Evolutionary conservation across 345 rosid species (phyloP).

Genomic region (Eucalyptus camaldulensis): DNA sequence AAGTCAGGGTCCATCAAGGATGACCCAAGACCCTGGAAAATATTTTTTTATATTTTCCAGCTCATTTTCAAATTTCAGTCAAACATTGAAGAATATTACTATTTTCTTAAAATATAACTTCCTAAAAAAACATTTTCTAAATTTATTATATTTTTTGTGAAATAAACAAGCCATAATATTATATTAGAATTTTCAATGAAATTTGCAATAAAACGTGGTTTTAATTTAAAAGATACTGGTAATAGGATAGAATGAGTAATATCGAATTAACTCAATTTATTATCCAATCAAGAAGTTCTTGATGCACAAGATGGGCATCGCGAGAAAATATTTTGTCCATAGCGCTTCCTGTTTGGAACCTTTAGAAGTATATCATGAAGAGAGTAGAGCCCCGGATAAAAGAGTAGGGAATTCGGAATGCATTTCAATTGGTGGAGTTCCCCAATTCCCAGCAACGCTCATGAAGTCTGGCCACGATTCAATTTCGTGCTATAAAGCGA

Average conservation of each 20-base stretch:
- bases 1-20: no score
- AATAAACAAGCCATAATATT: background rate
- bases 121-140: accelerated
- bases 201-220: background rate
- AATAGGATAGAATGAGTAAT: background rate
- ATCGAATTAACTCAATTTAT: background rate
- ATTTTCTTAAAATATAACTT: no score
- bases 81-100: accelerated
- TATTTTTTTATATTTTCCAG: no score
- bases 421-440: background rate
- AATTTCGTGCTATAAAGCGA: background rate
- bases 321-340: background rate
- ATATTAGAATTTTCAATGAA: background rate
- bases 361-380: background rate
- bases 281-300: background rate
- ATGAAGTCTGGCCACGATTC: background rate
- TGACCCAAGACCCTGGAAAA: accelerated
- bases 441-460: background rate
- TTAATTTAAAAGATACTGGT: background rate
- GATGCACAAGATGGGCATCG: background rate
- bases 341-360: background rate
- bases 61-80: no score
- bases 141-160: no score
- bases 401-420: background rate
- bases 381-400: background rate